A percentile compares a stretch with the other conserved stretches of the same genome.
These are phyloP conservation scores for Trichoderma asperellum DNA, from an alignment of 2,329 filamentous ascomycete species.

Conservation along the genomic window DNA sequence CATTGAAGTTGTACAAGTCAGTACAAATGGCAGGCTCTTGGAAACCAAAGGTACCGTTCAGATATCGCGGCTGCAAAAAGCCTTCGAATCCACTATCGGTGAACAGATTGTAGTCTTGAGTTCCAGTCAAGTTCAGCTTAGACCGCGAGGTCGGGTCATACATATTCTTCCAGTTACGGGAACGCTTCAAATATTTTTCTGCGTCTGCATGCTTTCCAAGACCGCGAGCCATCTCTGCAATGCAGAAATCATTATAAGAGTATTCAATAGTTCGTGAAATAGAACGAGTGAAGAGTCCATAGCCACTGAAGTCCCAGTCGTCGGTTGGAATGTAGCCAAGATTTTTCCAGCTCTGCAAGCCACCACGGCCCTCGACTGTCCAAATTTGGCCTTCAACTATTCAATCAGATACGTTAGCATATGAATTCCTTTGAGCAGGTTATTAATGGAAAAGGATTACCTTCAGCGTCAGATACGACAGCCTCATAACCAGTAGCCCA, in stretches of 20 bases:
- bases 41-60: slow-evolving; percentile 68
- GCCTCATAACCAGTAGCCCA: slow-evolving; percentile 75
- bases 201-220: slow-evolving; percentile 58
- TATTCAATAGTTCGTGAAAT: slow-evolving; percentile 79
- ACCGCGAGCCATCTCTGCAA: slow-evolving; percentile 63
- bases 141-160: slow-evolving; percentile 50
- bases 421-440: slow-evolving; percentile 30
- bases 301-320: slow-evolving; percentile 65
- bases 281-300: slow-evolving; percentile 68
- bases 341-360: slow-evolving; percentile 70
- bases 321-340: slow-evolving; percentile 73
- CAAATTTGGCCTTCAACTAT: slow-evolving; percentile 60
- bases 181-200: slow-evolving; percentile 63
- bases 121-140: slow-evolving; percentile 45
- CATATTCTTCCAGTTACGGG: slow-evolving; percentile 71
- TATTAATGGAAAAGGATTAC: slow-evolving; percentile 45
- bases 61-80: slow-evolving; percentile 69
- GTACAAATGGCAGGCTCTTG: slow-evolving; percentile 59
- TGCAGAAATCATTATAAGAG: slow-evolving; percentile 77
- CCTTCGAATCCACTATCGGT: slow-evolving; percentile 48
- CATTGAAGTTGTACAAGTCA: slow-evolving; percentile 52
- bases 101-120: slow-evolving; percentile 55
- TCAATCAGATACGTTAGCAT: neutral
- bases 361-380: slow-evolving; percentile 72
- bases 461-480: slow-evolving; percentile 72